phyloP scores from a whole-genome alignment of 1,284 basidiomycete species.

The Boletellus deceptivus region DNA sequence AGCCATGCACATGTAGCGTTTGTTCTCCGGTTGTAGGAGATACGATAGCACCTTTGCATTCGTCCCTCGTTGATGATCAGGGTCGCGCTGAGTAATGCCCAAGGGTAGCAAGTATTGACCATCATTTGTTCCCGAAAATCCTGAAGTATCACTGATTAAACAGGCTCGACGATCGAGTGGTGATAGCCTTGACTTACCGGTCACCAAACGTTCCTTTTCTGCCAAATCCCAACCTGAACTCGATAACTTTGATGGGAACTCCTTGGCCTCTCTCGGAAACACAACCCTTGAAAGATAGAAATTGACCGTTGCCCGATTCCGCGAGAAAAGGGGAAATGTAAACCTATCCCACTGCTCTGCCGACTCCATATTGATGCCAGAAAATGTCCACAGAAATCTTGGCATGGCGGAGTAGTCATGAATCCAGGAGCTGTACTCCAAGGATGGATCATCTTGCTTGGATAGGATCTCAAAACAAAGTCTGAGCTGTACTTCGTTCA shows the following conservation, averaged over 20 bases:
- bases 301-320: conserved; percentile 41
- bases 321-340: conserved; percentile 36
- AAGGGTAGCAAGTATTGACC: conserved; percentile 10
- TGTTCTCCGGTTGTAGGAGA: conserved; percentile 45
- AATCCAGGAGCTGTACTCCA: conserved; percentile 45
- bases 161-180: background rate
- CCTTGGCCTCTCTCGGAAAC: conserved; percentile 33
- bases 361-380: conserved; percentile 42
- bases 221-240: conserved; percentile 53
- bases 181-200: conserved; percentile 4
- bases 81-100: conserved; percentile 12
- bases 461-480: conserved; percentile 39
- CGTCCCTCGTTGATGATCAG: conserved; percentile 13
- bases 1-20: conserved; percentile 29
- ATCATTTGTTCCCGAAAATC: conserved; percentile 23
- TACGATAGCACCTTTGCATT: conserved; percentile 42
- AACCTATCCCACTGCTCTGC: conserved; percentile 28
- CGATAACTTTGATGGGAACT: conserved; percentile 44
- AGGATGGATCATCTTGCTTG: conserved; percentile 40
- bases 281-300: conserved; percentile 42
- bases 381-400: conserved; percentile 26
- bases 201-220: conserved; percentile 16
- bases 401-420: conserved; percentile 24
- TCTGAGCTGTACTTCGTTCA: conserved; percentile 37
- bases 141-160: background rate